Evolutionary conservation across 192 early-diverging fungal genomes (phyloP).

Genomic region (Backusella psychrophila): DNA sequence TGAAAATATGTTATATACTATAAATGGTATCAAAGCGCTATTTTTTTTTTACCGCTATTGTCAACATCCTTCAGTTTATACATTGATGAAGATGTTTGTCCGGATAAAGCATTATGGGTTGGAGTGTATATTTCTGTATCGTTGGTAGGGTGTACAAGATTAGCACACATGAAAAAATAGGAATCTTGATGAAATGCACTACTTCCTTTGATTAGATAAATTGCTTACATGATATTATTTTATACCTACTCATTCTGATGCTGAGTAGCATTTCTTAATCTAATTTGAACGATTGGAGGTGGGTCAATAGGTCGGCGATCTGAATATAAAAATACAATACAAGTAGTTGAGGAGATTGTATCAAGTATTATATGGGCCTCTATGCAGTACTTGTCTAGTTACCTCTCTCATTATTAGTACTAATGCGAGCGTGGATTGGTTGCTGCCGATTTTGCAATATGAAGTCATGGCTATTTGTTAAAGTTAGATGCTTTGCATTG

Average conservation of each 20-base stretch:
- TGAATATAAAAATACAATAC: constrained; percentile 6
- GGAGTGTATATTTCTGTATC: constrained; percentile 74
- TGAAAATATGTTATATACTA: background rate
- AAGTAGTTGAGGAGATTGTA: background rate
- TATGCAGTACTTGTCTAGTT: background rate
- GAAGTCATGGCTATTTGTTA: background rate
- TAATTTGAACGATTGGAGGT: constrained; percentile 33
- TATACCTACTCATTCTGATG: constrained; percentile 18
- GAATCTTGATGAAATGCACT: constrained; percentile 67
- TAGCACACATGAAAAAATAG: constrained; percentile 94
- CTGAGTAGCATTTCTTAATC: background rate
- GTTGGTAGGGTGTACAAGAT: constrained; percentile 70
- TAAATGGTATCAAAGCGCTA: background rate
- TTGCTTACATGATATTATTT: background rate
- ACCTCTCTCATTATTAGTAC: constrained; percentile 37
- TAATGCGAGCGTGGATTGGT: constrained; percentile 26
- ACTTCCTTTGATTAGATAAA: constrained; percentile 6
- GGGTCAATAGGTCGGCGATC: constrained; percentile 32
- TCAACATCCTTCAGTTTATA: constrained; percentile 83
- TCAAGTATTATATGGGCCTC: background rate
- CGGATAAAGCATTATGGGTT: constrained; percentile 77
- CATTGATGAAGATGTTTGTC: constrained; percentile 90
- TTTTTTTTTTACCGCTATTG: constrained; percentile 42
- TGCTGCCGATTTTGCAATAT: constrained; percentile 19
- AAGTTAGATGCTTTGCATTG: background rate